Evolutionary conservation across 2,329 filamentous ascomycete genomes (phyloP), one percentile per base, ranked within the genome.

Genomic region (Mariannaea elegans): DNA sequence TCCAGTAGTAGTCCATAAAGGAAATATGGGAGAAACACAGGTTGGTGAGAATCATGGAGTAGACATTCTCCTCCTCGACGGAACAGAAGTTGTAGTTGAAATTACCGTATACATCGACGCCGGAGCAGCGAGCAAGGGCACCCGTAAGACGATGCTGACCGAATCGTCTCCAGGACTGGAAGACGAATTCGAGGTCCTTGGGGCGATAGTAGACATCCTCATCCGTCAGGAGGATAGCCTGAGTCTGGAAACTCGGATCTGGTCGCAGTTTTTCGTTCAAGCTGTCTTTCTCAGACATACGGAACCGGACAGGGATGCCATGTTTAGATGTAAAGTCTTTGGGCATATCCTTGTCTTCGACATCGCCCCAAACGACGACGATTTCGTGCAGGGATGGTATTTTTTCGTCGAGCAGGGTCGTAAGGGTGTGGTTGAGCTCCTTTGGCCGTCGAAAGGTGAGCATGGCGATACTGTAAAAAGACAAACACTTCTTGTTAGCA

Each of bases 151-250:
- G 65, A 48, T 74, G 59, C 24, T 65, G 71, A 32, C 76, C 77
- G 39, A 76, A 76, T 55, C 75, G 72, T 62, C 77, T 76, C 77
- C 77, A 79, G 13, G 72, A 67, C 49, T 78, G 76, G 52, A 79
- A 79, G 19, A 72, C 75, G n/a, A 77, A 79, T 12, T 78, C 76
- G 14, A 78, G 71, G 44, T 79, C 77, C 3, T 63, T 55, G 18
- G 76, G 76, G 24, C 71, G 66, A 64, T 76, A 78, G 63, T 74
- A 77, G 16, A 78, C 75, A 55, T 79, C 77, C 56, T 78, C 77
- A 39, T 79, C 77, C 16, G 73, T 75, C 9, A 78, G 70, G 19
- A 79, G 73, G n/a, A 79, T 71, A 12, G 76, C 77, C 49, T 78
- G 70, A 16, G 76, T 78, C 44, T 71, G 62, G 63, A 75, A 78